Evolutionary conservation across 148 eudicot species (phyloP), one percentile per base, ranked within the genome.

Genomic region (Amaranthus palmeri): DNA sequence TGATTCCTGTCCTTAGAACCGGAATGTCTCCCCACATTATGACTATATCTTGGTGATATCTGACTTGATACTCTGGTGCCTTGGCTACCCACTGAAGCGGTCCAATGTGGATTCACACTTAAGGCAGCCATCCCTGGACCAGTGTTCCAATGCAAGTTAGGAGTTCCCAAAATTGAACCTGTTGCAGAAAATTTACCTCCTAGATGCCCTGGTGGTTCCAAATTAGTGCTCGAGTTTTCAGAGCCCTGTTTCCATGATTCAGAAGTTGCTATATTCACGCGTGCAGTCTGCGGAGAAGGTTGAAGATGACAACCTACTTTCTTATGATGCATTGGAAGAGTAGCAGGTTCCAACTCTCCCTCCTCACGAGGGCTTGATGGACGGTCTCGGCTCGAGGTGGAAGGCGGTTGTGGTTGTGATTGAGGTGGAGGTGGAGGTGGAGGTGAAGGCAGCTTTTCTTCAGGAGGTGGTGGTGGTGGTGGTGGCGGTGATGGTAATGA

Each of bases 1-100:
- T 80, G 76, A 63, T 51, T 72, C 81, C 84, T 48, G 53, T 89
- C 92, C 83, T 85, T 86, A 2, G 83, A 77, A 74, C 80, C 84
- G 2, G 80, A 74, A 79, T 80, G 89, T 81, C 76, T 85, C 69
- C 70, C 86, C 65, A 10, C 77, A 74, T 65, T 79, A 76, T 67
- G 62, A 55, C 63, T 72, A 75, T 81, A 73, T 67, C 84, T 81
- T 44, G 83, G 80, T 4, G 82, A 79, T 15, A 69, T 80, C 75
- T 50, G 80, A 63, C 54, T 78, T 76, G 69, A 46, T 45, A 51
- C 76, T 80, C 68, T 82, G 80, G 78, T 77, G 69, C 61, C 81
- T 74, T 61, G 80, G 64, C 76, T 74, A 49, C 70, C 83, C 53
- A 69, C 82, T 48, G 73, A 65, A 50, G 76, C 58, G 64, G 69